Percentiles rank a stretch among this genome's conserved stretches.
Evolutionary conservation across 768 basidiomycete species (phyloP).

Genomic region (Trametes punicea): DNA sequence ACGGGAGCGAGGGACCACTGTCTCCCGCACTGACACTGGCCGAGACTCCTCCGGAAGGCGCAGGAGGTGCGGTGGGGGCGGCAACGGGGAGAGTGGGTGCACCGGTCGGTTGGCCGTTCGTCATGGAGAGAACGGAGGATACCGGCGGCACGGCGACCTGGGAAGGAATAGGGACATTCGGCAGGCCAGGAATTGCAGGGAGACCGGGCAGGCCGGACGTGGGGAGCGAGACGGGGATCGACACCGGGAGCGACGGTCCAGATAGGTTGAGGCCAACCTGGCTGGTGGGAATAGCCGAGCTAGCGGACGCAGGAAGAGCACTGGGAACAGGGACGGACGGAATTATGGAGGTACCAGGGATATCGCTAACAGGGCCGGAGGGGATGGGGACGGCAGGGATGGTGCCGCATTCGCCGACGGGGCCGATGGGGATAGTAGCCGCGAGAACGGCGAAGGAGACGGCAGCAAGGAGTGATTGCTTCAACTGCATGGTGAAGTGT

Average conservation of each 20-base stretch:
- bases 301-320: no score
- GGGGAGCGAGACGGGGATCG: no score
- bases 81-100: not conserved
- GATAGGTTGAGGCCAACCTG: no score
- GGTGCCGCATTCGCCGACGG: not conserved
- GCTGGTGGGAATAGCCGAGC: no score
- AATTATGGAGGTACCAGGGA: not conserved
- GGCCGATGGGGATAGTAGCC: not conserved
- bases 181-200: not conserved
- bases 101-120: not conserved
- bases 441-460: constrained; percentile 8
- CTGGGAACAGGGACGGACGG: no score
- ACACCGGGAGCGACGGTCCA: no score
- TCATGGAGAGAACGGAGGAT: not conserved
- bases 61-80: not conserved
- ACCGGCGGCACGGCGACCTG: not conserved
- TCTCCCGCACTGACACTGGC: not conserved
- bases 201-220: no score
- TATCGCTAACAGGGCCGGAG: not conserved
- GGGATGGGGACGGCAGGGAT: not conserved
- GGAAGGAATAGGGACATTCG: not conserved
- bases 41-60: not conserved
- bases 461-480: constrained; percentile 10
- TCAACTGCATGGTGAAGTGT: constrained; percentile 5
- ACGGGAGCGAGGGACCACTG: not conserved